Conservation (phyloP, 2,329 filamentous ascomycete species). For the Trichoderma brevicompactum region DNA sequence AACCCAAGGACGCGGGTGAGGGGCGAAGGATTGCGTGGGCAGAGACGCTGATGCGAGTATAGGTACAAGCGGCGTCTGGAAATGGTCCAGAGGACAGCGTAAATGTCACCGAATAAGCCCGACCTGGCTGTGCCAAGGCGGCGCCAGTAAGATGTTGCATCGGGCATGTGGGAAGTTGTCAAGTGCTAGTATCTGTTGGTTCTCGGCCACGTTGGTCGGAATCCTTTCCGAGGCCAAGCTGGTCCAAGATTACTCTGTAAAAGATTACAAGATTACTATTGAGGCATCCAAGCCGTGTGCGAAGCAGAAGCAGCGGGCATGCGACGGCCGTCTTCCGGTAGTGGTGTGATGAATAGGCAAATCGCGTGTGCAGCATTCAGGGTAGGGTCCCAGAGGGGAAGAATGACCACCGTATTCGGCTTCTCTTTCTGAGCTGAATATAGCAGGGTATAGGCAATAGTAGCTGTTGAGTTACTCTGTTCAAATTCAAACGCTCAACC, state of each 20-base stretch:
- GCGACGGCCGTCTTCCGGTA: background rate
- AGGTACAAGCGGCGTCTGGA: background rate
- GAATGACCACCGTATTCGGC: too few species aligned
- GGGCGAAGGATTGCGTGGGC: background rate
- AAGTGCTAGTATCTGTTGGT: too few species aligned
- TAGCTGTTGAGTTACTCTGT: too few species aligned
- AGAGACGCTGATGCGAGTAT: background rate
- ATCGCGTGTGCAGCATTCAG: background rate
- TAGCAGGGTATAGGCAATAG: too few species aligned
- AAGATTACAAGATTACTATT: too few species aligned
- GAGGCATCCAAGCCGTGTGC: background rate
- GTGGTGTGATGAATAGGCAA: slow-evolving; percentile 5
- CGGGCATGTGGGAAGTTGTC: too few species aligned
- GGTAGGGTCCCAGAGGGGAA: background rate
- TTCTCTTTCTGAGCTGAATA: too few species aligned
- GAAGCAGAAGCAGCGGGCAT: background rate
- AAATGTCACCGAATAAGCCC: background rate
- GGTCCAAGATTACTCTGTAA: background rate
- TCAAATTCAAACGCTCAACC: too few species aligned
- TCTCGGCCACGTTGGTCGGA: too few species aligned
- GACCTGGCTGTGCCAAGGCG: background rate
- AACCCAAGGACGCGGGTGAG: background rate
- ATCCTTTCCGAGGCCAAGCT: background rate
- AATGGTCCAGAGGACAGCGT: background rate
- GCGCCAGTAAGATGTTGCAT: too few species aligned